Base-by-base conservation (phyloP, 345 rosid genomes). In the Nasturtium officinale region DNA sequence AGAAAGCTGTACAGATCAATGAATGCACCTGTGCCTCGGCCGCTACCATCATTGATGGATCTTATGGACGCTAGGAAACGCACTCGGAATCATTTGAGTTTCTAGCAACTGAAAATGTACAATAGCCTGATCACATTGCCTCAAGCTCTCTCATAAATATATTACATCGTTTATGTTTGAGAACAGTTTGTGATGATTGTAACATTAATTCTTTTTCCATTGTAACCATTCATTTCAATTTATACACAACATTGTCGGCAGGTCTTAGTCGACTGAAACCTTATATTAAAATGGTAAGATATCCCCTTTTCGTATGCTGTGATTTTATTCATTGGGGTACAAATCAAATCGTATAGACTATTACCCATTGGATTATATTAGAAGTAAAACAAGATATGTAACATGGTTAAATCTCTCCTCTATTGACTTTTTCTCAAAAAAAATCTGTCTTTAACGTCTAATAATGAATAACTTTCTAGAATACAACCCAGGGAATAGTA, bases 1-100 rank as follows among this genome's bases (percentile, higher is more conserved):
- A 85, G 80, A 73, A 89, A 77, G 77, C 77, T 85, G 42, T 89
- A 86, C 83, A 81, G 94, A 71, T 86, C 92, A 40, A 87, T 80
- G 87, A 84, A 89, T 54, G 90, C 85, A 17, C 85, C 89, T 1
- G 90, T 92, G 60, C 96, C 97, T 25, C 85, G 75, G 43, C 98
- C 97, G 26, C 87, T 90, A 23, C 98, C 96, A 29, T 92, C 97
- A 11, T 32, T 90, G 69, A 76, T 85, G 77, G 85, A 87, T 67
- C 86, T 90, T 40, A 82, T 69, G 79, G 80, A 83, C 67, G 66
- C 87, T 59, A 78, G 58, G 65, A 87, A 85, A 77, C 87, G 87
- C 25, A 62, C 50, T 51, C 80, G 82, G 83, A 85, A 77, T 12
- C 60, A 43, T 53, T 33, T 55, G 59, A 72, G 7, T 54, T 30